phyloP scores from a whole-genome alignment of 345 rosid species.

The Cardiospermum halicacabum region DNA sequence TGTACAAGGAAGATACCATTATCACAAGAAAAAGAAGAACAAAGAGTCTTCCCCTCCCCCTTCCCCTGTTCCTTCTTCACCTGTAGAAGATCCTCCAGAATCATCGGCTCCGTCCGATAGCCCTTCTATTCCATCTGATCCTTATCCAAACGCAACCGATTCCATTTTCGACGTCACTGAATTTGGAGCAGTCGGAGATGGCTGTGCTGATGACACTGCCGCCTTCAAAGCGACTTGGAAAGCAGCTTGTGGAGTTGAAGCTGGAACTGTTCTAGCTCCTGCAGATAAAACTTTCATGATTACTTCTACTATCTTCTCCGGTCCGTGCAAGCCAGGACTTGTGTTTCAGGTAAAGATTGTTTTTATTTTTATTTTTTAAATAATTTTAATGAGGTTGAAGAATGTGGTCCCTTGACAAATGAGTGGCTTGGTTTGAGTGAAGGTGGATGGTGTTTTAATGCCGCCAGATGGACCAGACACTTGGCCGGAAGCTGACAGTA shows the following conservation, averaged over 20 bases:
- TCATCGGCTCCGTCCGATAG: conserved; percentile 24
- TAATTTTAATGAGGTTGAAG: too few species aligned
- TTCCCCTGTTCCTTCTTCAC: conserved; percentile 26
- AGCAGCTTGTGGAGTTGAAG: conserved; percentile 75
- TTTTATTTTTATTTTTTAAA: background rate
- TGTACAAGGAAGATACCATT: conserved; percentile 56
- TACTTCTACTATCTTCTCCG: conserved; percentile 88
- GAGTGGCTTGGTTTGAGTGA: background rate
- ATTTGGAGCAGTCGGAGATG: conserved; percentile 86
- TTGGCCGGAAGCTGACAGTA: conserved; percentile 79
- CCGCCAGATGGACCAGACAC: conserved; percentile 88
- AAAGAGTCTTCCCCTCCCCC: conserved; percentile 22
- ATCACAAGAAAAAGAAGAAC: conserved; percentile 52
- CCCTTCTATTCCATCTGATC: conserved; percentile 57
- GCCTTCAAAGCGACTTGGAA: conserved; percentile 87
- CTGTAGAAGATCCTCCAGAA: conserved; percentile 20
- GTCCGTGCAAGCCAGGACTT: conserved; percentile 88
- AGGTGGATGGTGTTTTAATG: conserved; percentile 84
- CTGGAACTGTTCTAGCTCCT: conserved; percentile 61
- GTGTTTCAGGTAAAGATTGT: conserved; percentile 51
- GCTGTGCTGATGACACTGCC: conserved; percentile 66
- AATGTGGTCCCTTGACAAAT: background rate
- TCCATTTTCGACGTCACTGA: conserved; percentile 60
- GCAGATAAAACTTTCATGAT: conserved; percentile 57
- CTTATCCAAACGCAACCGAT: conserved; percentile 39